Evolutionary conservation across 1,284 basidiomycete genomes (phyloP), one percentile per base, ranked within the genome.

Genomic region (Vanrija sp.): DNA sequence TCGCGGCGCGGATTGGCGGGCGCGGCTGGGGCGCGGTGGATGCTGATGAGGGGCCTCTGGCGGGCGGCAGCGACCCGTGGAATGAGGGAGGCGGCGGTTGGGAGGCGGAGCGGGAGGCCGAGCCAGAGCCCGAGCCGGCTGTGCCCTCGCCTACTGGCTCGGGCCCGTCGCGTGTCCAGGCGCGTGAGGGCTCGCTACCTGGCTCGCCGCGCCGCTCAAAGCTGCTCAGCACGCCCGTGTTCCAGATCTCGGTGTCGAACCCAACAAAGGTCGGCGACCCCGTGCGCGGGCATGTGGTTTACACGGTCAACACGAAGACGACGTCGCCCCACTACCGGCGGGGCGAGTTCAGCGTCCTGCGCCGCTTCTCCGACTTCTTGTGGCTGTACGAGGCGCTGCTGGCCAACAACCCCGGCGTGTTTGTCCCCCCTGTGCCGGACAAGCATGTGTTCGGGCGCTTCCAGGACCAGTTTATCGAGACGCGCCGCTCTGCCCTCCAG

Each of bases 351-450:
- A 92, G 92, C 4, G 93, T 96, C 36, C 83, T 99, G 7, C 84
- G 95, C 18, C 85, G 95, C 20, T 99, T 96, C 75, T 91, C 89
- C 19, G 96, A 99, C 75, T 99, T 98, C 69, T 81, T 97, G 19
- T 98, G 96, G 95, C 77, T 99, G 0, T 96, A 90, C 71, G 93
- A 95, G 65, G 86, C 87, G 0, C 81, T 99, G 1, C 87, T 86
- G 0, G 72, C 79, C 65, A 98, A 97, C 77, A 98, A 98, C 68
- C 94, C 96, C 1, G 96, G 95, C 4, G 92, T 98, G 5, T 88
- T 98, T 45, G 90, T 99, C 0, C 96, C 95, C 4, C 94, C 95
- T 0, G 89, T 90, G 1, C 95, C 95, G 0, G 95, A 95, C 75
- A 99, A 99, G 80, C 92, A 88, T 61, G 79, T 89, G 0, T 89